Conservation (phyloP, 306 rosid species). For the Rosa persica region DNA sequence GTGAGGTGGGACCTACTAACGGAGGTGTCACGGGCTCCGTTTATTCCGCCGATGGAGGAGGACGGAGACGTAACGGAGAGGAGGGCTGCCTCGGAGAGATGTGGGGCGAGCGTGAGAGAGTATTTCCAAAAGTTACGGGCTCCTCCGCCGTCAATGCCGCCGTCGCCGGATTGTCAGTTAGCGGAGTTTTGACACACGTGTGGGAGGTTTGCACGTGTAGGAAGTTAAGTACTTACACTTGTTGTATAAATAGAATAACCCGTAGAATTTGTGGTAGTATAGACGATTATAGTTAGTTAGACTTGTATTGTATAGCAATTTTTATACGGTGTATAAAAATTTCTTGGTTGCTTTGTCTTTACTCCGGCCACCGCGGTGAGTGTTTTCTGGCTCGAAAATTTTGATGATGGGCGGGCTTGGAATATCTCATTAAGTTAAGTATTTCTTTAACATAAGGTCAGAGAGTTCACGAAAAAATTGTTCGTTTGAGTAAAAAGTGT, state of each 20-base stretch:
- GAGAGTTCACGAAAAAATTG: neutral
- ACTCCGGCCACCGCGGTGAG: neutral
- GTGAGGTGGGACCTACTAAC: constrained; percentile 73
- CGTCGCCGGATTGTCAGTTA: constrained; percentile 46
- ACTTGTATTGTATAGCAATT: constrained; percentile 4
- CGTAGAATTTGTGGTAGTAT: constrained; percentile 21
- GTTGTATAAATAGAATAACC: constrained; percentile 40
- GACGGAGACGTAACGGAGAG: constrained; percentile 26
- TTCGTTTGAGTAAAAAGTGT: neutral
- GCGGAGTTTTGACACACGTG: constrained; percentile 33
- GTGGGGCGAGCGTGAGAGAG: constrained; percentile 39
- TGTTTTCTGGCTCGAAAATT: neutral
- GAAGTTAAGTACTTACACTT: neutral
- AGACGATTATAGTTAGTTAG: constrained; percentile 12
- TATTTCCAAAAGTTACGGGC: constrained; percentile 50
- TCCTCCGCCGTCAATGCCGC: constrained; percentile 58
- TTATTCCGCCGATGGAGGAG: constrained; percentile 53
- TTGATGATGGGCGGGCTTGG: neutral
- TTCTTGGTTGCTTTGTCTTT: neutral
- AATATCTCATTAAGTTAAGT: neutral
- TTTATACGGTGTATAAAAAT: constrained; percentile 25
- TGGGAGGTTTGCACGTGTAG: constrained; percentile 13
- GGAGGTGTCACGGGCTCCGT: constrained; percentile 80
- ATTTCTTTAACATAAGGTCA: neutral
- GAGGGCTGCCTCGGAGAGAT: neutral